Evolutionary conservation across 169 alveolate genomes (phyloP).

Genomic region (Eimeria maxima): DNA sequence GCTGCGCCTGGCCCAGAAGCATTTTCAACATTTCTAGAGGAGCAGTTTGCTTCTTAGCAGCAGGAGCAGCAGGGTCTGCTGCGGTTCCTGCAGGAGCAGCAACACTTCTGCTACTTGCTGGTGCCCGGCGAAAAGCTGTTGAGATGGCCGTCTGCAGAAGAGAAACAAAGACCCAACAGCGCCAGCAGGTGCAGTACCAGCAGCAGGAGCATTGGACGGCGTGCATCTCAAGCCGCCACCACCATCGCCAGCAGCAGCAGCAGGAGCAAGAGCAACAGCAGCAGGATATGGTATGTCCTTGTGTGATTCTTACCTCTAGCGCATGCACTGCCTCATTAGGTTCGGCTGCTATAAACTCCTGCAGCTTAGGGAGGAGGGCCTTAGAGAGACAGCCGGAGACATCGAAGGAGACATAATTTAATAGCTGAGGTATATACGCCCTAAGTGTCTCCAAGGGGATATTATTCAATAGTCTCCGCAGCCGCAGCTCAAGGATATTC

Average conservation of each 20-base stretch:
- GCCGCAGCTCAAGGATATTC: no score
- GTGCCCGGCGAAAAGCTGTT: background rate
- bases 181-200: background rate
- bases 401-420: background rate
- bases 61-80: background rate
- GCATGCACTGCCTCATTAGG: background rate
- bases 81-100: background rate
- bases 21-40: background rate
- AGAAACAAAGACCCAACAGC: no score
- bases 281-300: no score
- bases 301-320: background rate
- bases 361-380: background rate
- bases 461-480: background rate
- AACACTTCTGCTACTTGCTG: background rate
- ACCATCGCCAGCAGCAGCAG: no score
- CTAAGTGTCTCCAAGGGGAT: background rate
- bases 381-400: background rate
- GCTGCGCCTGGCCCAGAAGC: background rate
- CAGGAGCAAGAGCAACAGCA: no score
- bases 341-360: background rate
- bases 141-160: conserved; percentile 18
- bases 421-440: background rate
- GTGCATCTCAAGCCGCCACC: background rate
- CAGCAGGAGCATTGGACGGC: background rate
- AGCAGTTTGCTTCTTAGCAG: no score